These are phyloP conservation scores for Jackrogersella minutella DNA, from an alignment of 495 filamentous ascomycete genomes.

Conservation along the genomic window DNA sequence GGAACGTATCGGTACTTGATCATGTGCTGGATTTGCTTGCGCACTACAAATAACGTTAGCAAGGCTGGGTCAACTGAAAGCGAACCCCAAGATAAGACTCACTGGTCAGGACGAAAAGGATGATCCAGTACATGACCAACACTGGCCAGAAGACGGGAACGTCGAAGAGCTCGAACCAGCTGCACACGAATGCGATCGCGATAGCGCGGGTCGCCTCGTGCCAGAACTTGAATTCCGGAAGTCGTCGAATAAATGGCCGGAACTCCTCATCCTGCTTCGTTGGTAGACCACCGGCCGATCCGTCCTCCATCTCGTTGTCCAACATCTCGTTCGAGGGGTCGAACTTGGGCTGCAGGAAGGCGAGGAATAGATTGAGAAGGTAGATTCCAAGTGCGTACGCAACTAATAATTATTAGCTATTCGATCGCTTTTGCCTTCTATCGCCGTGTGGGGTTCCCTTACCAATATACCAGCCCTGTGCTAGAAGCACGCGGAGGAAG, in stretches of 20 bases:
- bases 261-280: conserved; percentile 98
- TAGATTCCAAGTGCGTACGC: conserved; percentile 99
- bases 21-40: conserved; percentile 99
- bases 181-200: conserved; percentile 82
- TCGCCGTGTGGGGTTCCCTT: conserved; percentile 41
- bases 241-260: conserved; percentile 91
- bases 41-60: conserved; percentile 67
- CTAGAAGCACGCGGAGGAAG: conserved; percentile 85
- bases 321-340: conserved; percentile 91
- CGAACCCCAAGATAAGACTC: conserved; percentile 50
- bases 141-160: conserved; percentile 99
- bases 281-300: conserved; percentile 77
- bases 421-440: background rate
- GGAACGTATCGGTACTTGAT: conserved; percentile 99
- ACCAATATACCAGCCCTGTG: conserved; percentile 99
- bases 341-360: conserved; percentile 98
- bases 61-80: background rate
- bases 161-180: conserved; percentile 92
- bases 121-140: conserved; percentile 97
- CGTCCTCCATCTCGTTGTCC: conserved; percentile 96
- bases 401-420: conserved; percentile 62
- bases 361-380: conserved; percentile 98
- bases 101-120: conserved; percentile 95
- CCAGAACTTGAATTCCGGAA: conserved; percentile 99
- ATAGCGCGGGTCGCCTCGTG: conserved; percentile 90